phyloP scores from a whole-genome alignment of 805 yeast species.

The Suhomyces xylopsoci region DNA sequence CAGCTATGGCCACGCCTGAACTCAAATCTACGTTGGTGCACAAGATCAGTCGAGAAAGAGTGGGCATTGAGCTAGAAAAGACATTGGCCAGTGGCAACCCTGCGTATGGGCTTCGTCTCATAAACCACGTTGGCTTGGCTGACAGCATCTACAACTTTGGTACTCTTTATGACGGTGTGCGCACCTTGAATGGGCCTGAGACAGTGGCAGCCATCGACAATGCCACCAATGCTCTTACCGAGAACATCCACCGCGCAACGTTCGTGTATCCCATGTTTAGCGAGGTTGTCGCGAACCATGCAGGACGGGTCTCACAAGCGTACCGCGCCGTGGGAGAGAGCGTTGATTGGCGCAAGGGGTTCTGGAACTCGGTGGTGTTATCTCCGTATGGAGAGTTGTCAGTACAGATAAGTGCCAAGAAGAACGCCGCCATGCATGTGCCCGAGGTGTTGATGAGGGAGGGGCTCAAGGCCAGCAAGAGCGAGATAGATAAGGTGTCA shows the following conservation, averaged over 20 bases:
- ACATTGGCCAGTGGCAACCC: conserved; percentile 66
- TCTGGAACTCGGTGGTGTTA: conserved; percentile 51
- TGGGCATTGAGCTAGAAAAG: conserved; percentile 82
- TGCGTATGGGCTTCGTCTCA: conserved; percentile 56
- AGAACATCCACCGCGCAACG: conserved; percentile 21
- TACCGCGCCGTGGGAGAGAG: neutral
- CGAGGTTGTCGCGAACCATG: neutral
- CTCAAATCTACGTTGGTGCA: conserved; percentile 58
- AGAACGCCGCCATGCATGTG: conserved; percentile 34
- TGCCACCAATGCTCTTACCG: conserved; percentile 10
- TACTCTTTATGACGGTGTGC: conserved; percentile 15
- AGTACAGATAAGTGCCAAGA: conserved; percentile 39
- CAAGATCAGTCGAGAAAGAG: conserved; percentile 86
- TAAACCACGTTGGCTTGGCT: conserved; percentile 54
- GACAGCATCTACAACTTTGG: conserved; percentile 53
- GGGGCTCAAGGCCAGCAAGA: conserved; percentile 64
- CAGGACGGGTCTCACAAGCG: neutral
- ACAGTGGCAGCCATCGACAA: conserved; percentile 15
- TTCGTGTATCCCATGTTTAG: conserved; percentile 19
- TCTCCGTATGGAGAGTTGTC: conserved; percentile 44
- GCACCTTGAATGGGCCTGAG: conserved; percentile 14
- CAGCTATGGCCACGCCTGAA: conserved; percentile 60
- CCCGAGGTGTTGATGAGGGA: conserved; percentile 56
- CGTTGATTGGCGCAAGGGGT: conserved; percentile 17
- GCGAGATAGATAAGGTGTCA: conserved; percentile 51